These are phyloP conservation scores for Corinectria fuckeliana DNA, from an alignment of 2,329 filamentous ascomycete genomes.

Conservation along the genomic window DNA sequence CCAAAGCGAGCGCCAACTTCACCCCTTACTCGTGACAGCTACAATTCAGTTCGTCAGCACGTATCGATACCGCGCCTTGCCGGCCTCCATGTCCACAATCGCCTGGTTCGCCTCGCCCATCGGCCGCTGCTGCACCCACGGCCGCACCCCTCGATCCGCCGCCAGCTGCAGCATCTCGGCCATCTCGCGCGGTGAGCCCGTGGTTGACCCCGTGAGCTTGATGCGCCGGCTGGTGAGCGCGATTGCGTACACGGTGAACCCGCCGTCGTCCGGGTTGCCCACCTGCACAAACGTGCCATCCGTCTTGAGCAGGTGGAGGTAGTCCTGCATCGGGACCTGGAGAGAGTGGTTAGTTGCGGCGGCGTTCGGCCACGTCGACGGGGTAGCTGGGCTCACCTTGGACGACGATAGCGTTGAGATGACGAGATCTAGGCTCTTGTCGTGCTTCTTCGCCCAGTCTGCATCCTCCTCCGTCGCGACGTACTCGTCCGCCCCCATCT, in stretches of 20 bases:
- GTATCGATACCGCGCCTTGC: constrained; percentile 56
- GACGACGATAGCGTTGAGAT: constrained; percentile 60
- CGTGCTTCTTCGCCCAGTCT: constrained; percentile 61
- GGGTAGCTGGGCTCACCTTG: background rate
- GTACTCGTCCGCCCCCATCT: constrained; percentile 63
- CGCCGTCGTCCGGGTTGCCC: constrained; percentile 47
- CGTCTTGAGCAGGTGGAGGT: constrained; percentile 63
- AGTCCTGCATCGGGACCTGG: constrained; percentile 65
- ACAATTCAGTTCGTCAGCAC: constrained; percentile 46
- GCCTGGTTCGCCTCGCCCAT: constrained; percentile 64
- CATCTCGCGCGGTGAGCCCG: constrained; percentile 63
- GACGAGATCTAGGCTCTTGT: constrained; percentile 62
- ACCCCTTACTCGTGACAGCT: background rate
- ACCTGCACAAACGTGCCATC: constrained; percentile 71
- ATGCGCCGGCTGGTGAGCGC: constrained; percentile 61
- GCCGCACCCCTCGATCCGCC: constrained; percentile 60
- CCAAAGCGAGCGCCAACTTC: background rate
- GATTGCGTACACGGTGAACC: constrained; percentile 50
- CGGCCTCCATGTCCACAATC: constrained; percentile 60
- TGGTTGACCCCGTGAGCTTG: constrained; percentile 52
- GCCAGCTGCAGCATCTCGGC: constrained; percentile 65
- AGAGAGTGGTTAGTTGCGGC: no score
- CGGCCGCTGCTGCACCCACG: constrained; percentile 61
- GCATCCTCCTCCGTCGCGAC: constrained; percentile 53
- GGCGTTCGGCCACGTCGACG: no score